Evolutionary conservation across 345 rosid species (phyloP).

Genomic region (Viola odorata): DNA sequence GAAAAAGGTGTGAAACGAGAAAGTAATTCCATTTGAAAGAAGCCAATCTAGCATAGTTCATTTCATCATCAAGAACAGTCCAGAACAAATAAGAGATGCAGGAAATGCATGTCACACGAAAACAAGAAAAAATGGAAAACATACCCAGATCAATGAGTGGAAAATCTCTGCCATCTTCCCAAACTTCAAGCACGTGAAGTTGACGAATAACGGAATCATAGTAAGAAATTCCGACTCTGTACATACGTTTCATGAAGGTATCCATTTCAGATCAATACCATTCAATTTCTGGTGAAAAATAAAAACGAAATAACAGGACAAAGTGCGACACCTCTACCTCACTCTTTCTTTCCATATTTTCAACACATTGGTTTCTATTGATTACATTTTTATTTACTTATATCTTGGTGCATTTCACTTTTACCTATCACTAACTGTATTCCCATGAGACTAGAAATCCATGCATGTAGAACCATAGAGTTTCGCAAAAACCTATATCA

Average conservation of each 20-base stretch:
- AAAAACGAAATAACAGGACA: neutral
- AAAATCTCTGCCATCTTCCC: conserved; percentile 83
- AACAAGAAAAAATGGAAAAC: neutral
- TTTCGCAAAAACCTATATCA: too few species aligned
- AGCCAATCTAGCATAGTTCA: neutral
- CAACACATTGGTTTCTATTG: too few species aligned
- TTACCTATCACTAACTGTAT: too few species aligned
- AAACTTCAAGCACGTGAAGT: conserved; percentile 85
- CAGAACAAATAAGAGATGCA: too few species aligned
- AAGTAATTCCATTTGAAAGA: neutral
- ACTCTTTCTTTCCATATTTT: too few species aligned
- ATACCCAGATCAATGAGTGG: conserved; percentile 78
- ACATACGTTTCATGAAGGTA: neutral
- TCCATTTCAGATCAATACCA: neutral
- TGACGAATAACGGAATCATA: conserved; percentile 76
- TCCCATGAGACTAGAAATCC: too few species aligned
- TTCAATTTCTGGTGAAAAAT: neutral
- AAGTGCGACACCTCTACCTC: too few species aligned
- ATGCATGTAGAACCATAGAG: too few species aligned
- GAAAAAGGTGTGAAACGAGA: neutral
- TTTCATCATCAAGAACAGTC: neutral
- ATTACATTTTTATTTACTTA: too few species aligned
- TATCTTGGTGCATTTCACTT: too few species aligned
- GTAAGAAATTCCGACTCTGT: conserved; percentile 84
- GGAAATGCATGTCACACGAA: too few species aligned